Base-by-base conservation (phyloP, 306 rosid species). In the Arachis stenosperma region DNA sequence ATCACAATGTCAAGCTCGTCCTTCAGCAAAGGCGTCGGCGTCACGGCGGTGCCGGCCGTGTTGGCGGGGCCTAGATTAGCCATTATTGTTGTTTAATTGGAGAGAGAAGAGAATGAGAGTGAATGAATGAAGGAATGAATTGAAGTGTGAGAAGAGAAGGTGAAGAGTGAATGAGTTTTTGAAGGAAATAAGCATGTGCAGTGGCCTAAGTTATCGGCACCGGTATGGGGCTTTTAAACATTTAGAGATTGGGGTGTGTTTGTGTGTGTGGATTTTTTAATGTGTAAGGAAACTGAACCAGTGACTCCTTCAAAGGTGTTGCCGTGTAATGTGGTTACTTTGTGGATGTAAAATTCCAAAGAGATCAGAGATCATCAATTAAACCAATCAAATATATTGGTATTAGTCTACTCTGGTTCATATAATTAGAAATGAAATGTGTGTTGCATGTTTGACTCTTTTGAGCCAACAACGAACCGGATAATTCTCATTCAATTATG, bases 1-100 rank as follows among this genome's bases (percentile, higher is more conserved):
- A 92, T 92, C 53, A 92, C 93, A 55, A 92, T 92, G 73, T 92
- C 97, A 33, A 92, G 96, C 84, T 92, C 96, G 75, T 92, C 89
- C 50, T 82, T 92, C 82, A 92, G 70, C 42, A 46, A 59, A 0
- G 91, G 84, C 56, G 77, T 1, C 17, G 70, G 30, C 9, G 14
- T 3, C 10, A 29, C 15, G 14, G 56, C 65, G 15, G 66, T n/a
- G 1, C 10, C 37, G 47, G 77, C 77, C 84, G 69, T 75, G 7
- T 61, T 14, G 40, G 54, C 14, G 17, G 40, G 54, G 9, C 39
- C 51, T 0, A 2, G 12, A 3, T 44, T 44, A 7, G 48, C 37
- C 37, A 33, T 33, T 44, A 9, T 44, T 44, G 10, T 46, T 51
- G 54, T 9, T 37, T 48, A 9, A 0, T 2, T 3, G 4, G 61